phyloP scores from a whole-genome alignment of 2,329 filamentous ascomycete species.

The Colletotrichum acutatum region DNA sequence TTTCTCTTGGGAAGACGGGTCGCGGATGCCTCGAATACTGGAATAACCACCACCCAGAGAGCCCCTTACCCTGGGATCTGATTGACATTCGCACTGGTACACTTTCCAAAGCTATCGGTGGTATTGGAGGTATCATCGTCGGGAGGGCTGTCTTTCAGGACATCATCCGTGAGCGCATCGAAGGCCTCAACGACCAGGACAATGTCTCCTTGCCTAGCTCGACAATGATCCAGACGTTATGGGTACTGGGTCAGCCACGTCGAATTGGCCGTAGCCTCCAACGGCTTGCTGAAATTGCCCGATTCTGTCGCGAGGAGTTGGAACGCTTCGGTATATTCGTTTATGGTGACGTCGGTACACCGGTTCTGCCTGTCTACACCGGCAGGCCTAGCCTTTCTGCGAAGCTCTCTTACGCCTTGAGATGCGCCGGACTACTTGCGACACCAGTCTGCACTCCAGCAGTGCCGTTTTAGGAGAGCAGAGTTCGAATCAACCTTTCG shows the following conservation, averaged over 20 bases:
- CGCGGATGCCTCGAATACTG: conserved; percentile 35
- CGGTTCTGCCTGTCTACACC: conserved; percentile 23
- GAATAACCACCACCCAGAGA: conserved; percentile 29
- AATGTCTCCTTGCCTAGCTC: conserved; percentile 10
- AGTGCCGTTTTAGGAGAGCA: conserved; percentile 36
- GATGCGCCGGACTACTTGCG: conserved; percentile 20
- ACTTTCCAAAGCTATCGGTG: conserved; percentile 32
- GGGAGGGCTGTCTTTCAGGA: conserved; percentile 16
- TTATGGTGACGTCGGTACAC: conserved; percentile 24
- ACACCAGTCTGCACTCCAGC: conserved; percentile 28
- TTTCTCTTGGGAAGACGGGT: conserved; percentile 33
- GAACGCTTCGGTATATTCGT: conserved; percentile 25
- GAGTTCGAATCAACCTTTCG: conserved; percentile 35
- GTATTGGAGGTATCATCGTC: conserved; percentile 33
- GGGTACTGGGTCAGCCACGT: conserved; percentile 28
- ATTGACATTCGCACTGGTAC: conserved; percentile 36
- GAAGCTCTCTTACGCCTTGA: conserved; percentile 24
- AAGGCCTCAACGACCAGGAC: background rate
- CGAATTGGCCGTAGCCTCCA: conserved; percentile 9
- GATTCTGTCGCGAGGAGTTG: conserved; percentile 28
- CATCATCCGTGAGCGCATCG: background rate
- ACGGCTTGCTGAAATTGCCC: conserved; percentile 13
- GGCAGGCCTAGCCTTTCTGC: conserved; percentile 28
- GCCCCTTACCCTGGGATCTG: conserved; percentile 17
- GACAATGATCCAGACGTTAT: conserved; percentile 33